Evolutionary conservation across 2,329 filamentous ascomycete species (phyloP), one percentile per base, ranked within the genome.

Genomic region (Botrytis medusae): DNA sequence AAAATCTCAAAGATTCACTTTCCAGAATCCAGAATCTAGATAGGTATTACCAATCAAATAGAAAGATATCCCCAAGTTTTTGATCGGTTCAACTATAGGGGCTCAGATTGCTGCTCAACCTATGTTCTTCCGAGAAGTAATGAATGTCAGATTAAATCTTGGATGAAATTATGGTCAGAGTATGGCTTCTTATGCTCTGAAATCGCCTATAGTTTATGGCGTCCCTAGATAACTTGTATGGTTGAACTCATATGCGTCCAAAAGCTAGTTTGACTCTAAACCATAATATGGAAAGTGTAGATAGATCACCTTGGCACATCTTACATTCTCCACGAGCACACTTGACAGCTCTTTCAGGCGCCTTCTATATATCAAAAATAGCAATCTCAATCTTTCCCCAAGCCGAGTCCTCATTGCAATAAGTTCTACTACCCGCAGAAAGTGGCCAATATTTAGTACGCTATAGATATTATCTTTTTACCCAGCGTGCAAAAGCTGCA

Each of bases 161-260:
- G 51, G n/a, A 29, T 4, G 2, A 18, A 29, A 29, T 18, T 18
- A 9, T 57, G 2, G 25, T 4, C n/a, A 54, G 14, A 16, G 6
- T 8, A 29, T 29, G 29, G 6, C n/a, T 29, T 54, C 6, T 9
- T 8, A 2, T 18, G n/a, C 14, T 54, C 2, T 54, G 48, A 29
- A 29, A 16, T 29, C n/a, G 29, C 14, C 5, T 1, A 54, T 54
- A 1, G 0, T 54, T 29, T 7, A 54, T 29, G 5, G 0, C 1
- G 29, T 29, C 2, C n/a, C 5, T 54, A 9, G n/a, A 18, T 0
- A 16, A 16, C 6, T 29, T 29, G n/a, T 29, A n/a, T 54, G 14
- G 12, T 3, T 40, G 14, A 8, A 16, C 6, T 25, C 3, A 7
- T n/a, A n/a, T 16, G 25, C 37, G 12, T 34, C 3, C 22, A 18